phyloP scores from a whole-genome alignment of 148 eudicot species.

The Linanthus parryae region DNA sequence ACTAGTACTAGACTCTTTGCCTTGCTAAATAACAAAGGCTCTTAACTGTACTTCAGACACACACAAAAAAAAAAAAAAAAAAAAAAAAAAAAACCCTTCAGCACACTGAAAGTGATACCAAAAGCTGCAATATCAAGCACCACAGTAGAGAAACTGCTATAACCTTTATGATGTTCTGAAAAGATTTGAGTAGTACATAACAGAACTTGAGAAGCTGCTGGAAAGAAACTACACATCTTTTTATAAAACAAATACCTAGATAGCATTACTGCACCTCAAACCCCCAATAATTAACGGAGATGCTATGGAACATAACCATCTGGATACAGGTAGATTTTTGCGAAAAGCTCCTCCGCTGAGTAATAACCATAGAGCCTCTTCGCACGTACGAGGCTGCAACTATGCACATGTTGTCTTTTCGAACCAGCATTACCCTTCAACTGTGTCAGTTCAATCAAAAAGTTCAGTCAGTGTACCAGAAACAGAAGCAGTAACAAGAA shows the following conservation, averaged over 20 bases:
- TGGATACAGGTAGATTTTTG: constrained; percentile 97
- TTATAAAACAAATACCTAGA: background rate
- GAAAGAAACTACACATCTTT: background rate
- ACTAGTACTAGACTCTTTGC: background rate
- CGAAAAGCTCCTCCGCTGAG: constrained; percentile 73
- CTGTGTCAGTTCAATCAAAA: constrained; percentile 30
- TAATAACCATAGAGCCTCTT: constrained; percentile 86
- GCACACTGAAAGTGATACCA: background rate
- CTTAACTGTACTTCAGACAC: background rate
- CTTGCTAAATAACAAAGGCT: background rate
- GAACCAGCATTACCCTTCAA: constrained; percentile 75
- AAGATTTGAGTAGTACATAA: background rate
- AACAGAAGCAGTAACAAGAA: constrained; percentile 3
- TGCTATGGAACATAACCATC: background rate
- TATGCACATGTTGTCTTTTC: constrained; percentile 93
- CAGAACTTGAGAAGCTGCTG: background rate
- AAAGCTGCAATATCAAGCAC: background rate
- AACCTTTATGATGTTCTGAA: too few relatives aligned
- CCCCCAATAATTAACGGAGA: background rate
- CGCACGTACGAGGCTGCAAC: constrained; percentile 78
- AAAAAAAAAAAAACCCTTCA: background rate
- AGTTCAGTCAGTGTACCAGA: constrained; percentile 1
- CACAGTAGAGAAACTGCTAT: too few relatives aligned
- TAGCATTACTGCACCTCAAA: background rate
- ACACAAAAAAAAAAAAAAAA: too few relatives aligned